Conservation (phyloP, 805 yeast species). For the Kuraishia molischiana region DNA sequence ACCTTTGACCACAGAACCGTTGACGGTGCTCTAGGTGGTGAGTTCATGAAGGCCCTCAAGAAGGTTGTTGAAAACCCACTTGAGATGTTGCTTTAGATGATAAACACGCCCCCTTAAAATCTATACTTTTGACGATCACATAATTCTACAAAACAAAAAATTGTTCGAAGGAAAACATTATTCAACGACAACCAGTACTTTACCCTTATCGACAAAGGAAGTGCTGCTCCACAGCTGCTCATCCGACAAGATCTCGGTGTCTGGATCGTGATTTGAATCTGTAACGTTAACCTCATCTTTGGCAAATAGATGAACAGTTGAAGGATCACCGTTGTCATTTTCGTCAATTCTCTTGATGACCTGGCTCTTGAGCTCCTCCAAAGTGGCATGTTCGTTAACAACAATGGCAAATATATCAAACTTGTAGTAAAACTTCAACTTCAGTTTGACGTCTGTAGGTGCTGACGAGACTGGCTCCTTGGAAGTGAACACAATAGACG, state of each 20-base stretch:
- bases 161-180: too few relatives aligned
- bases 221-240: slow-evolving; percentile 14
- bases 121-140: neutral
- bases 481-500: neutral
- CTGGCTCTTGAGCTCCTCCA: slow-evolving; percentile 14
- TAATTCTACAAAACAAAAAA: neutral
- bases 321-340: slow-evolving; percentile 8
- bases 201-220: slow-evolving; percentile 22
- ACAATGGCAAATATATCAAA: slow-evolving; percentile 72
- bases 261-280: slow-evolving; percentile 10
- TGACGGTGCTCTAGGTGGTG: slow-evolving; percentile 98
- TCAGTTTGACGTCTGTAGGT: slow-evolving; percentile 29
- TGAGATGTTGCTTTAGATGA: slow-evolving; percentile 66
- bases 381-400: slow-evolving; percentile 14
- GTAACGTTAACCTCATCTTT: slow-evolving; percentile 16
- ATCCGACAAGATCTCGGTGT: slow-evolving; percentile 13
- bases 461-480: slow-evolving; percentile 3
- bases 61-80: slow-evolving; percentile 90
- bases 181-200: slow-evolving; percentile 17
- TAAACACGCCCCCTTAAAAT: neutral
- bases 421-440: slow-evolving; percentile 67
- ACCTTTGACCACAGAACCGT: slow-evolving; percentile 95
- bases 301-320: slow-evolving; percentile 12
- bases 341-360: slow-evolving; percentile 22
- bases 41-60: slow-evolving; percentile 90